Percentiles rank a stretch among this genome's conserved stretches.
Evolutionary conservation across 345 rosid genomes (phyloP).

Genomic region (Populus ilicifolia): DNA sequence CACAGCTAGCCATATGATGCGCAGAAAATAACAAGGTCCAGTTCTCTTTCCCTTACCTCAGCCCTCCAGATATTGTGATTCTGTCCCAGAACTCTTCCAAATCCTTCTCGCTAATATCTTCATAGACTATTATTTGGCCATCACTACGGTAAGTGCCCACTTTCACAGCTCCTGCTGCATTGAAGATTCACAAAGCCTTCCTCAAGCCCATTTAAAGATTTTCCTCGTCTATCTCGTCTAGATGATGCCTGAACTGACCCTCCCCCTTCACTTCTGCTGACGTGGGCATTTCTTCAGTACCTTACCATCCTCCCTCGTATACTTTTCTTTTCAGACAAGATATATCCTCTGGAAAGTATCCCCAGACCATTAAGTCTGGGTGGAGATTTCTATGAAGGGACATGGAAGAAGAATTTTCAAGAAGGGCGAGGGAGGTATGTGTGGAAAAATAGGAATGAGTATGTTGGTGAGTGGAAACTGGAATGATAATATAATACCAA

Average conservation of each 20-base stretch:
- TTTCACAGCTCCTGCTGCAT: slow-evolving; percentile 76
- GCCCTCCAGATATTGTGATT: slow-evolving; percentile 34
- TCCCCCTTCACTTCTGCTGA: slow-evolving; percentile 43
- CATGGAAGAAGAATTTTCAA: slow-evolving; percentile 79
- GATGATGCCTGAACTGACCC: slow-evolving; percentile 36
- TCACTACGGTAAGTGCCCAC: slow-evolving; percentile 68
- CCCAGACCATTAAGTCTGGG: slow-evolving; percentile 18
- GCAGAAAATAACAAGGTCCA: slow-evolving; percentile 48
- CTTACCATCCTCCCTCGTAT: slow-evolving; percentile 79
- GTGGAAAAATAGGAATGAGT: slow-evolving; percentile 85
- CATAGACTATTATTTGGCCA: slow-evolving; percentile 54
- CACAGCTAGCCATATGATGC: slow-evolving; percentile 74
- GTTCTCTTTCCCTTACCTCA: slow-evolving; percentile 35
- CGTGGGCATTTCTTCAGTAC: slow-evolving; percentile 42
- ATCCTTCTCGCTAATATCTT: slow-evolving; percentile 38
- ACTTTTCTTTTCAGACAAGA: slow-evolving; percentile 20
- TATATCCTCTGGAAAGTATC: slow-evolving; percentile 37
- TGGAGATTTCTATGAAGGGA: slow-evolving; percentile 82
- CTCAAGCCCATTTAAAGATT: too few relatives aligned
- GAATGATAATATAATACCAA: too few relatives aligned
- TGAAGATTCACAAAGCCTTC: slow-evolving; percentile 46
- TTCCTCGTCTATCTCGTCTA: not conserved
- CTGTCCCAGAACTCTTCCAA: slow-evolving; percentile 48
- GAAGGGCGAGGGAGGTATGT: slow-evolving; percentile 87
- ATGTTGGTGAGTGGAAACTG: slow-evolving; percentile 76